Evolutionary conservation across 2,329 filamentous ascomycete species (phyloP), one percentile per base, ranked within the genome.

Genomic region (Cladosporium velox): DNA sequence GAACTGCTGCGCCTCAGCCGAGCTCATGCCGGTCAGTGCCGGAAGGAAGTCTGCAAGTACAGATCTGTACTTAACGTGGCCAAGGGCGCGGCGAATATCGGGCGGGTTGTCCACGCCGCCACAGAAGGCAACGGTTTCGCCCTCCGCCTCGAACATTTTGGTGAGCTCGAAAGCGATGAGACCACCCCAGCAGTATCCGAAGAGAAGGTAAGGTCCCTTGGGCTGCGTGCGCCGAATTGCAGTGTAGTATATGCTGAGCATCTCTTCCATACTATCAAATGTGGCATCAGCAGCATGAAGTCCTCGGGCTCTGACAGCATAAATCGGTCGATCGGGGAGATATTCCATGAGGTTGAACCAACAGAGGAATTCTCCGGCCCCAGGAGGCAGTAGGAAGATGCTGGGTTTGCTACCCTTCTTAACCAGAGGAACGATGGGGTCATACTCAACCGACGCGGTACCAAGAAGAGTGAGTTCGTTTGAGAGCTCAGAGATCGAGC

Each of bases 111-210:
- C 24, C 4, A 52, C 49, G 12, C 49, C 49, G 10, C 49, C 49
- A n/a, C 49, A 58, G 52, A 61, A 61, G 1, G 28, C 38, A 6
- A 49, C 59, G 14, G 24, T 32, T 8, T 28, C 3, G 38, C 38
- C 26, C 5, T 61, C 21, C 1, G 59, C 34, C 61, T 85, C 78
- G 11, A 86, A 76, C 1, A 67, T 35, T 72, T 86, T 86, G 10
- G 78, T 75, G 0, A 83, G 72, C 70, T 86, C 84, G 65, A 85
- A 87, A 0, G 83, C 81, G 0, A 86, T 66, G 72, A 84, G 84
- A 0, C 76, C 69, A 1, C 85, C 84, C 69, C 81, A 85, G 5
- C 77, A 81, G 69, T 86, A 86, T 0, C 85, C 84, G 0, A 81
- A 81, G 1, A 87, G 71, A 0, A 81, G 81, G 68, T 87, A 87